These are phyloP conservation scores for Takakia lepidozioides DNA, from an alignment of 225 moss, liverwort and hornwort species.

Conservation along the genomic window DNA sequence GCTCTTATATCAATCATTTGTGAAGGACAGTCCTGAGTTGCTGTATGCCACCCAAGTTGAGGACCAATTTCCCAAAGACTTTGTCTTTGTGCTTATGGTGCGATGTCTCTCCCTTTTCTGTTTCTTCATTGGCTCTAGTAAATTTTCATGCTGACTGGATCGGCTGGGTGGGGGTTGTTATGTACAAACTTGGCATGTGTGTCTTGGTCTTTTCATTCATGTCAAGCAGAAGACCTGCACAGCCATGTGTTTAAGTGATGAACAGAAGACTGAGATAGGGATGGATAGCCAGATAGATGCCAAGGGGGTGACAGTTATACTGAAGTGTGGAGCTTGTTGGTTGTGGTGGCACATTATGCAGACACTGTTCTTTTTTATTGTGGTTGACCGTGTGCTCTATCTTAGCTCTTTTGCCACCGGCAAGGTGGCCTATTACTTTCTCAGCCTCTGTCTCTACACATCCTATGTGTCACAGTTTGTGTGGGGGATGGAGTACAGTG, in stretches of 20 bases:
- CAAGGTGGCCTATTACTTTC: slow-evolving; percentile 80
- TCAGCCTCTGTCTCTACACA: slow-evolving; percentile 65
- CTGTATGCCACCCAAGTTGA: slow-evolving; percentile 50
- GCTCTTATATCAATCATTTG: slow-evolving; percentile 52
- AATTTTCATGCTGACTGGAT: no score
- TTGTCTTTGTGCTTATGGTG: slow-evolving; percentile 80
- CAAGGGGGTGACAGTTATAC: no score
- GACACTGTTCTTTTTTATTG: slow-evolving; percentile 88
- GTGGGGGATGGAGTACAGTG: slow-evolving; percentile 35
- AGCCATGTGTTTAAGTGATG: no score
- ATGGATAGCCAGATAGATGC: no score
- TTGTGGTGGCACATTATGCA: slow-evolving; percentile 27
- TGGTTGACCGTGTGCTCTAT: slow-evolving; percentile 85
- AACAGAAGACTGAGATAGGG: no score
- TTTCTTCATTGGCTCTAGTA: slow-evolving; percentile 1
- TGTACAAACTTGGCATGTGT: no score
- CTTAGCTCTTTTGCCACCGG: slow-evolving; percentile 76
- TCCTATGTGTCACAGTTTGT: slow-evolving; percentile 62
- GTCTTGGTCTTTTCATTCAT: no score
- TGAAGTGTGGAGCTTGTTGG: background rate
- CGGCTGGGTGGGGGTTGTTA: no score
- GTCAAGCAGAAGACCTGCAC: no score
- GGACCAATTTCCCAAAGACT: slow-evolving; percentile 83
- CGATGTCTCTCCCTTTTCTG: slow-evolving; percentile 7
- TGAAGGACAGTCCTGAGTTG: slow-evolving; percentile 40